Evolutionary conservation across 805 yeast genomes (phyloP), one percentile per base, ranked within the genome.

Genomic region (Pichia thaimueangensis): DNA sequence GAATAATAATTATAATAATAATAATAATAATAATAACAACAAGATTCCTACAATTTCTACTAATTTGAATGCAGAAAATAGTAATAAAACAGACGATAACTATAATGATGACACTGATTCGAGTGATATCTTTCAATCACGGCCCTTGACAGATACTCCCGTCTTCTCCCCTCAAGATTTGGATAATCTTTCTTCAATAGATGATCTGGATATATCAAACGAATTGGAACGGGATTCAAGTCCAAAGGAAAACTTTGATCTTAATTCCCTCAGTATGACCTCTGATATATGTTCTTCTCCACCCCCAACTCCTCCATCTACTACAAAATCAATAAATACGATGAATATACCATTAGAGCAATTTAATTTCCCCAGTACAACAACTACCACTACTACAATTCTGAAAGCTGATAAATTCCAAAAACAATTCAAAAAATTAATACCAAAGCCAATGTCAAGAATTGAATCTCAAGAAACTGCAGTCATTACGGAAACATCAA

Each of bases 71-170:
- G 22, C 9, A 10, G 19, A 3, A n/a, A 19, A 8, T 19, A 32
- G 6, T 17, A 30, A 25, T 13, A 5, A 21, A 21, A 8, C 8
- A 21, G 39, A 36, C 6, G 31, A 36, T 15, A 31, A 20, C 19
- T 16, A 23, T 28, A 15, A 29, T 30, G 31, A 29, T 21, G 40
- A 37, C 15, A 22, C 29, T n/a, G 34, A 37, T 23, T 8, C 29
- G 12, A 17, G 25, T 25, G 35, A 21, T 19, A 15, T 13, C 17
- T 83, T 83, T 62, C 78, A 82, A 55, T 79, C 76, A 58, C 66
- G 88, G 35, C 93, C 93, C 0, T 63, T 78, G 41, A 79, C 82
- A 33, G 93, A 83, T 54, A 83, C 93, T 0, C 93, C 93, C 0
- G 70, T 80, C 1, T 6, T 41, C 47, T 17, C 58, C 59, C 19